Conservation (phyloP, 2,329 filamentous ascomycete genomes). For the Colletotrichum musae region DNA sequence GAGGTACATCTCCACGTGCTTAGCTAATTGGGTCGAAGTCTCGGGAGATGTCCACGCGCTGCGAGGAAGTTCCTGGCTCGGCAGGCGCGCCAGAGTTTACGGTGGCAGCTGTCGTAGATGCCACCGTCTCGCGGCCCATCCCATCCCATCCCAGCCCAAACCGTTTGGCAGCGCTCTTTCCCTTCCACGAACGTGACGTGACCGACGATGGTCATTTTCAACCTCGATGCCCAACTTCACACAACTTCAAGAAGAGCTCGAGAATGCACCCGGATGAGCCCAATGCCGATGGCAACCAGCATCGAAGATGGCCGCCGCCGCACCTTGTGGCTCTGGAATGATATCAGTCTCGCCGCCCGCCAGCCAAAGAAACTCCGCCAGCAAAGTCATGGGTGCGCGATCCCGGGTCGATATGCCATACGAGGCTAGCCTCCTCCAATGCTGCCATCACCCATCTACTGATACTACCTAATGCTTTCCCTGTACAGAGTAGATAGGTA, state of each 20-base stretch:
- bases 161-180: constrained; percentile 12
- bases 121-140: constrained; percentile 28
- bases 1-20: constrained; percentile 1
- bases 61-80: constrained; percentile 17
- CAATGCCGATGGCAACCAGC: constrained; percentile 26
- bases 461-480: not conserved
- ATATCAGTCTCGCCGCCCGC: constrained; percentile 28
- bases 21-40: constrained; percentile 8
- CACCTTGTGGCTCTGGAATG: constrained; percentile 25
- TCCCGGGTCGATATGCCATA: constrained; percentile 39
- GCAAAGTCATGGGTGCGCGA: constrained; percentile 38
- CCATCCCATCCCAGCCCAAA: constrained; percentile 23
- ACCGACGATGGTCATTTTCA: constrained; percentile 10
- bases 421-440: constrained; percentile 32
- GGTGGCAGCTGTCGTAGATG: constrained; percentile 1
- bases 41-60: constrained; percentile 17
- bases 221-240: constrained; percentile 33
- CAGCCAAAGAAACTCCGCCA: constrained; percentile 40
- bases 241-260: not conserved
- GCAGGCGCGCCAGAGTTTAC: constrained; percentile 14
- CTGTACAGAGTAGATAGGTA: not conserved
- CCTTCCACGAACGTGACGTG: not conserved
- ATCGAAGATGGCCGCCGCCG: constrained; percentile 23
- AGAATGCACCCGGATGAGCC: constrained; percentile 10
- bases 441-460: constrained; percentile 8